A percentile compares a stretch with the other conserved stretches of the same genome.
Conservation (phyloP, 352 stramenopile species). For the Phytophthora syringae region DNA sequence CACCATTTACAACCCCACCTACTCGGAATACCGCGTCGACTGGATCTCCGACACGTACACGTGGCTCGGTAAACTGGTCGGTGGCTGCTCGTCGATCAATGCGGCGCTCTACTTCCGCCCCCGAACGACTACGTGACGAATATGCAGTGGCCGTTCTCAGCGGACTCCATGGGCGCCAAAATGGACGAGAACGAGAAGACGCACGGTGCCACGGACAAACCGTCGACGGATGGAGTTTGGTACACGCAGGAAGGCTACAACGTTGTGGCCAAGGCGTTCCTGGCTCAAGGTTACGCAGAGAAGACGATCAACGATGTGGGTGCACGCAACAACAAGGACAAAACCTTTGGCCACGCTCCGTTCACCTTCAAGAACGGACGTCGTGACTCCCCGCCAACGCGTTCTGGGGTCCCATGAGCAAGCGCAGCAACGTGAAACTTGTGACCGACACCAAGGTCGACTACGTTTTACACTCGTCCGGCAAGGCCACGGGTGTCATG, state of each 20-base stretch:
- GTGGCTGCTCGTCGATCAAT: constrained; percentile 83
- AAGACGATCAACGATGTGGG: constrained; percentile 52
- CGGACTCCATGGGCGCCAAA: constrained; percentile 60
- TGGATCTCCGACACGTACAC: constrained; percentile 45
- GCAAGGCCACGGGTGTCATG: constrained; percentile 52
- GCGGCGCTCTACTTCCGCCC: constrained; percentile 80
- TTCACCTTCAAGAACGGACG: constrained; percentile 62
- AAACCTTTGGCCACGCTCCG: constrained; percentile 60
- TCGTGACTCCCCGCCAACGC: constrained; percentile 57
- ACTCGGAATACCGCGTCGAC: constrained; percentile 52
- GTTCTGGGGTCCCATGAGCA: constrained; percentile 57
- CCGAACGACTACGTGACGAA: constrained; percentile 57
- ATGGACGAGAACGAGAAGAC: constrained; percentile 55
- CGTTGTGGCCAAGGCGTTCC: constrained; percentile 49
- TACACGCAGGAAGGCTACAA: constrained; percentile 66
- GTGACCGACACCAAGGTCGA: constrained; percentile 53
- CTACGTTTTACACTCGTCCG: constrained; percentile 57
- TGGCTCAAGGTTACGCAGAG: constrained; percentile 45
- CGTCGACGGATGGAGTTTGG: constrained; percentile 58
- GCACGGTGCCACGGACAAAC: constrained; percentile 51
- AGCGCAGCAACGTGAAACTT: constrained; percentile 59
- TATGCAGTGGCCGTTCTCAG: constrained; percentile 48
- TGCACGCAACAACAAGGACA: constrained; percentile 61
- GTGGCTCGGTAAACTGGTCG: constrained; percentile 78
- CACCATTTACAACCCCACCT: constrained; percentile 44